A percentile compares a stretch with the other conserved stretches of the same genome.
phyloP scores from a whole-genome alignment of 345 rosid genomes.

The Bruguiera gymnorhiza region DNA sequence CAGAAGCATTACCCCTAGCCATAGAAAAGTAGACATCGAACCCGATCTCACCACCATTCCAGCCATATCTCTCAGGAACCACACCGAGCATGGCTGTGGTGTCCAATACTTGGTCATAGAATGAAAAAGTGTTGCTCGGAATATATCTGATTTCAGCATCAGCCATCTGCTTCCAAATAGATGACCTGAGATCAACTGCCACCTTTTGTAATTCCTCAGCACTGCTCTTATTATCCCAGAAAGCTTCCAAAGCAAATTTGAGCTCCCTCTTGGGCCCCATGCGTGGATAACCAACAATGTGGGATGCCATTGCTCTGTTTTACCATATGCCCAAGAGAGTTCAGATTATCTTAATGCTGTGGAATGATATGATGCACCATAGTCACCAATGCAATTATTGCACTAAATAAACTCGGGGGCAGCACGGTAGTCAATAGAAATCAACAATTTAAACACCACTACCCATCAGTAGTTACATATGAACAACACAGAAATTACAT shows the following conservation, averaged over 20 bases:
- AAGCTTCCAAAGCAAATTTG: constrained; percentile 92
- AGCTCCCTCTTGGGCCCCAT: constrained; percentile 99
- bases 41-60: constrained; percentile 81
- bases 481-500: too few species aligned
- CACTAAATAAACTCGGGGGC: background rate
- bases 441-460: too few species aligned
- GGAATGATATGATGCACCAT: background rate
- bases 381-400: too few species aligned
- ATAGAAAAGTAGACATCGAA: constrained; percentile 82
- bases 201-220: constrained; percentile 85
- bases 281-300: constrained; percentile 97
- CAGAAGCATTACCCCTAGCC: constrained; percentile 97
- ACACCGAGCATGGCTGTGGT: constrained; percentile 95
- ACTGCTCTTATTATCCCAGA: constrained; percentile 97
- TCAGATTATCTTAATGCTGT: constrained; percentile 1
- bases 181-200: constrained; percentile 74
- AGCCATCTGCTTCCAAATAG: constrained; percentile 96
- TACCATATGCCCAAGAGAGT: constrained; percentile 11
- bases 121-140: constrained; percentile 94
- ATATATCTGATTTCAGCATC: constrained; percentile 76
- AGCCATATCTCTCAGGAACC: constrained; percentile 83
- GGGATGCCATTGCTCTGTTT: constrained; percentile 75
- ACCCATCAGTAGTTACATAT: too few species aligned
- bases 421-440: too few species aligned
- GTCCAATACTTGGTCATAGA: constrained; percentile 87